phyloP scores from a whole-genome alignment of 768 basidiomycete species.

The Lentinula edodes region DNA sequence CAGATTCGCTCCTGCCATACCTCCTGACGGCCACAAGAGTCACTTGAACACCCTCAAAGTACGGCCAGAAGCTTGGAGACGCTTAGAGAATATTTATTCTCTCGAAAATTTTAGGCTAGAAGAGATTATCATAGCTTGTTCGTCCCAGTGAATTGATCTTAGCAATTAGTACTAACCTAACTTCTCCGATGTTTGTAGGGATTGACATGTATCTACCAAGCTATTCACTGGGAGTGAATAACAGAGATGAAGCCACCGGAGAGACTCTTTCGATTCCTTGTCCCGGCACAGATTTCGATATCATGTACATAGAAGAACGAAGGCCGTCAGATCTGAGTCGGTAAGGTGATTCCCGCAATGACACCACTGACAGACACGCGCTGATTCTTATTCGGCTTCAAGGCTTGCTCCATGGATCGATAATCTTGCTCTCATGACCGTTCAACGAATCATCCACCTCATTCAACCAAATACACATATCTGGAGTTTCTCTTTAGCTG shows the following conservation, averaged over 20 bases:
- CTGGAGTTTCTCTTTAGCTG: constrained; percentile 35
- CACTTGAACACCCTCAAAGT: constrained; percentile 39
- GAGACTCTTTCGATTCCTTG: constrained; percentile 40
- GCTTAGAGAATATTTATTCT: constrained; percentile 41
- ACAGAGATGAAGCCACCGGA: constrained; percentile 32
- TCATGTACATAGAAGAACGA: constrained; percentile 26
- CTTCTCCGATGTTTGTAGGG: constrained; percentile 25
- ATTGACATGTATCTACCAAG: constrained; percentile 30
- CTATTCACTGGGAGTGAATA: constrained; percentile 25
- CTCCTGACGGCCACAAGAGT: constrained; percentile 38
- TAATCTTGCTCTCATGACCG: constrained; percentile 45
- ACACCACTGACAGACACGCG: background rate
- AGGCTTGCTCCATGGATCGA: constrained; percentile 48
- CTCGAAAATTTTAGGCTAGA: constrained; percentile 25
- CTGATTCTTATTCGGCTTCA: background rate
- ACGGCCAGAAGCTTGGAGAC: constrained; percentile 43
- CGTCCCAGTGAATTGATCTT: constrained; percentile 11
- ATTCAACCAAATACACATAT: constrained; percentile 33
- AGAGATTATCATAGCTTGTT: constrained; percentile 32
- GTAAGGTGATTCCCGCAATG: constrained; percentile 21
- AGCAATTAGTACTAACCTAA: constrained; percentile 8
- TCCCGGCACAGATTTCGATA: constrained; percentile 24
- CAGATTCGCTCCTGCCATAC: constrained; percentile 23
- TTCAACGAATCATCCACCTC: constrained; percentile 41
- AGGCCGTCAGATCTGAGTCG: constrained; percentile 36